Evolutionary conservation across 495 filamentous ascomycete genomes (phyloP), one percentile per base, ranked within the genome.

Genomic region (Penicillium alfredii): DNA sequence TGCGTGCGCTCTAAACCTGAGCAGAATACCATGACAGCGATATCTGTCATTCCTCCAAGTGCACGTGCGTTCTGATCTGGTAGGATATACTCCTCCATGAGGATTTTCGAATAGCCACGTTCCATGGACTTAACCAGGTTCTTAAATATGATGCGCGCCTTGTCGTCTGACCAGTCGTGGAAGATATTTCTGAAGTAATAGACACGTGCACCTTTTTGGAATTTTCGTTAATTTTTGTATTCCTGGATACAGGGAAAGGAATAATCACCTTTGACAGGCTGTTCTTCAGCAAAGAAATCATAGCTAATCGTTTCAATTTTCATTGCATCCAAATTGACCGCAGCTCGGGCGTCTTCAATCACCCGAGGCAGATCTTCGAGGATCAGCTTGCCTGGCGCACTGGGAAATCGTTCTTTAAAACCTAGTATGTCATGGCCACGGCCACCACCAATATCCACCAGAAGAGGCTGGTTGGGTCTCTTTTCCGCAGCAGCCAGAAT

Each of bases 391-490:
- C 53, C 51, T 7, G 33, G 18, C 1, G 30, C 40, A 35, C 33
- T 22, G 1, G 55, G 42, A 23, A 60, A 55, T 27, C 24, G 34
- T 9, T 47, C 12, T 16, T 30, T 43, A 20, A 76, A 35, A 8
- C 47, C 55, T 16, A 60, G 44, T 11, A 72, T 29, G 36, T 77
- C 69, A 35, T 76, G 66, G 0, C 75, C 74, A 3, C 53, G 38
- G 6, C 57, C 60, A 11, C 67, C 75, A 30, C 60, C 74, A 8
- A 77, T 55, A 48, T 80, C 76, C 8, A 78, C 72, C 1, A 79
- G 25, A 5, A 79, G 43, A 2, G 63, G 56, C 4, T 41, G 38
- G 1, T 64, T 42, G 10, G 24, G 2, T 16, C 10, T 22, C 6
- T 23, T 16, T 16, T 29, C 47, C 2, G 47, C 34, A 17, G 30